Percentiles rank a stretch among this genome's conserved stretches.
Evolutionary conservation across 345 rosid genomes (phyloP).

Genomic region (Citrus trifoliata): DNA sequence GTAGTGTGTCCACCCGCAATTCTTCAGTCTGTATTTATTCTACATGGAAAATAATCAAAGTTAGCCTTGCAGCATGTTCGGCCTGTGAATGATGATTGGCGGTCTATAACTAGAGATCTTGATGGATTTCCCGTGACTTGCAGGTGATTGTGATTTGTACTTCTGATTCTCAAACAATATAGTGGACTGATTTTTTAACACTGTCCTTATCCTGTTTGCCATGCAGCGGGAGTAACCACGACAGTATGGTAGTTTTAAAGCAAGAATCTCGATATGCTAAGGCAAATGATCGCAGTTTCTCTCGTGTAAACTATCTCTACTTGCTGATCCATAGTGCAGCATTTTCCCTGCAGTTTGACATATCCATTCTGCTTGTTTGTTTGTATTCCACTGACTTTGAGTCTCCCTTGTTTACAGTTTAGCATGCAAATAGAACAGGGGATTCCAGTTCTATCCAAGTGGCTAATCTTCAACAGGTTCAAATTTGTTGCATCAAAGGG

Average conservation of each 20-base stretch:
- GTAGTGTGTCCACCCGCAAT: background rate
- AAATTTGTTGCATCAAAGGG: conserved; percentile 86
- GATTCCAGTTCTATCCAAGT: conserved; percentile 81
- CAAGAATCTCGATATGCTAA: conserved; percentile 87
- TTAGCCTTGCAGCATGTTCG: conserved; percentile 62
- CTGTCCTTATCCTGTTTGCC: conserved; percentile 22
- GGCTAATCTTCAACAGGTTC: conserved; percentile 91
- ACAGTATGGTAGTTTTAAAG: conserved; percentile 89
- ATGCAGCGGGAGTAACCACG: conserved; percentile 75
- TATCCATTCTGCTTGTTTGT: background rate
- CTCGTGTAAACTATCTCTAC: conserved; percentile 54
- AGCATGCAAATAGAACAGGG: conserved; percentile 94
- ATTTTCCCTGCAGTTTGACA: background rate
- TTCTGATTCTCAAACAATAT: conserved; percentile 14
- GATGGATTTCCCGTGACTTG: conserved; percentile 89
- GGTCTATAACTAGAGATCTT: conserved; percentile 70
- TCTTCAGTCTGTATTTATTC: background rate
- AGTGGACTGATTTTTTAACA: conserved; percentile 23
- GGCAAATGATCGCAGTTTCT: conserved; percentile 76
- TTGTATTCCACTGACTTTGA: conserved; percentile 3
- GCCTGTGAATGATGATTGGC: conserved; percentile 84
- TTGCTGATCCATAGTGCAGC: conserved; percentile 4
- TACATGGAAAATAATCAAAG: conserved; percentile 8
- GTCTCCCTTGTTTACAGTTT: conserved; percentile 51
- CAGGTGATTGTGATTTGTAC: conserved; percentile 52